These are phyloP conservation scores for Suillus discolor DNA, from an alignment of 768 basidiomycete genomes.

Conservation along the genomic window DNA sequence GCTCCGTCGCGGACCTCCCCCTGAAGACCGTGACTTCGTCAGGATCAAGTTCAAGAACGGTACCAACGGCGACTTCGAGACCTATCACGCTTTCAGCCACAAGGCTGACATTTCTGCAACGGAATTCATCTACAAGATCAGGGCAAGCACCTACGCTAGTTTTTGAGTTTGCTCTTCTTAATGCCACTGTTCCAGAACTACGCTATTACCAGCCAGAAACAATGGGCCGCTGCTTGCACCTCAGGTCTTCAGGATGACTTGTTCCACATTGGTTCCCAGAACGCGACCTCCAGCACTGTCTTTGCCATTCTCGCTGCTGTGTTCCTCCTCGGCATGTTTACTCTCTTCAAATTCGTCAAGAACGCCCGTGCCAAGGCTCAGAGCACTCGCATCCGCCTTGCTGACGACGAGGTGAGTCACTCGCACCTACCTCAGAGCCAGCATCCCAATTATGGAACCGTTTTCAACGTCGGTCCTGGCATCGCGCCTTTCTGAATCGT, in stretches of 20 bases:
- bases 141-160: slow-evolving; percentile 47
- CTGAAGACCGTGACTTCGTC: slow-evolving; percentile 78
- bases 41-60: slow-evolving; percentile 88
- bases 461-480: slow-evolving; percentile 12
- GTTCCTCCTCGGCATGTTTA: slow-evolving; percentile 35
- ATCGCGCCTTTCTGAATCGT: slow-evolving; percentile 5
- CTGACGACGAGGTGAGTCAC: slow-evolving; percentile 38
- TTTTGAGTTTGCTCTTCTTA: neutral
- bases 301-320: slow-evolving; percentile 39
- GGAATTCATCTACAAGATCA: slow-evolving; percentile 81
- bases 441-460: slow-evolving; percentile 15
- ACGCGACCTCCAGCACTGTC: slow-evolving; percentile 33
- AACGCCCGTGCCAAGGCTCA: slow-evolving; percentile 30
- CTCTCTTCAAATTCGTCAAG: slow-evolving; percentile 38
- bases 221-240: slow-evolving; percentile 47
- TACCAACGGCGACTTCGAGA: slow-evolving; percentile 61
- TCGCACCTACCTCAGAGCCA: neutral
- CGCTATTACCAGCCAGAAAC: slow-evolving; percentile 43
- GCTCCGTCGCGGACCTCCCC: slow-evolving; percentile 72
- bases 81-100: slow-evolving; percentile 75
- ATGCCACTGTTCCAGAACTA: slow-evolving; percentile 37
- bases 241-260: slow-evolving; percentile 31
- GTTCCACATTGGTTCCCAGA: slow-evolving; percentile 32
- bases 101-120: slow-evolving; percentile 77
- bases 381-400: slow-evolving; percentile 37